Evolutionary conservation across 1,139 yeast genomes (phyloP), one percentile per base, ranked within the genome.

Genomic region (Kurtzmaniella quercitrusa): DNA sequence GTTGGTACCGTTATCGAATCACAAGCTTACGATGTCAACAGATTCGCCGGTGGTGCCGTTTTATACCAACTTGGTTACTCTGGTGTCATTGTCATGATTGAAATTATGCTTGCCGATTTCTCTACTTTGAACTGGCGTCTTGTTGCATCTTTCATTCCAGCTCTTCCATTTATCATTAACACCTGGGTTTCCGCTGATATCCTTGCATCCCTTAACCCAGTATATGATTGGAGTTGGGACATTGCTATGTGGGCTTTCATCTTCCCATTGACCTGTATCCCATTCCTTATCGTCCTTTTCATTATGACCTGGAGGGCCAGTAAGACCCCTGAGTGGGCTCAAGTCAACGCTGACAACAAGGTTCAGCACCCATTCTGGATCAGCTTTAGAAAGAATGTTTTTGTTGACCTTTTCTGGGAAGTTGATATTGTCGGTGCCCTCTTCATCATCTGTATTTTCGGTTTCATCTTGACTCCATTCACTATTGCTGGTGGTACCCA

Each of bases 151-250:
- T 77, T 82, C 50, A 65, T 80, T 23, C 88, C 89, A 16, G 79
- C 87, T 4, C 66, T 78, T 52, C 93, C 93, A 2, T 81, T 75
- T 51, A 78, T 85, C 50, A 82, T 85, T 60, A 85, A 83, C 57
- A 82, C 93, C 15, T 85, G 93, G 93, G 71, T 84, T 42, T 63
- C 82, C 19, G 91, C 89, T 55, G 68, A 80, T 50, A 65, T 84
- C 39, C 23, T 20, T 42, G 49, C 53, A 47, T 54, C 36, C 19
- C 43, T 38, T n/a, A 33, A 19, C 45, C 40, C 38, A 36, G 54
- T 67, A 35, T 42, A 36, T 37, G 38, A 47, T 33, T 65, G 70
- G 68, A 51, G 53, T 38, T 63, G 60, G 56, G 68, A 69, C 21
- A 59, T 66, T 39, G 68, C 66, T 20, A 66, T 68, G 61, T 68